A percentile compares a stretch with the other conserved stretches of the same genome.
phyloP scores from a whole-genome alignment of 129 eudicot species.

The Lonicera japonica region DNA sequence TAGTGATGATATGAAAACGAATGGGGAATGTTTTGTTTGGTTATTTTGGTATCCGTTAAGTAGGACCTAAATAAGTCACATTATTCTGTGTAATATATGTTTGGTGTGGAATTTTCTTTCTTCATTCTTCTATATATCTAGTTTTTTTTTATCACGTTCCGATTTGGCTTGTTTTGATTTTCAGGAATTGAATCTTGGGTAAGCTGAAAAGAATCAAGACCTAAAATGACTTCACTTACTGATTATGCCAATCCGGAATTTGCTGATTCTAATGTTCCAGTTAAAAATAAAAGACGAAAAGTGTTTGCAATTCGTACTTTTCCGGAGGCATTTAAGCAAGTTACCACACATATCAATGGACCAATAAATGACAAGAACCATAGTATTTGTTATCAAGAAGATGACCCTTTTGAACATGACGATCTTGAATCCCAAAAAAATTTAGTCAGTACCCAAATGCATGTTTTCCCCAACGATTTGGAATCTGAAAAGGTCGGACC shows the following conservation, averaged over 20 bases:
- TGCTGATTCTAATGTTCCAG: neutral
- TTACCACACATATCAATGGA: neutral
- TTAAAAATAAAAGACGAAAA: constrained; percentile 18
- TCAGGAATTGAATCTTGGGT: neutral
- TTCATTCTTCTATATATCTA: too few species aligned
- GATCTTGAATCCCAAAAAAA: neutral
- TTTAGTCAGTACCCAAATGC: neutral
- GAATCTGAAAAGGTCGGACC: neutral
- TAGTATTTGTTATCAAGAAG: neutral
- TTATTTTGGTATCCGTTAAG: too few species aligned
- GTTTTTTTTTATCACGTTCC: neutral
- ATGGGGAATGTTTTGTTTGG: too few species aligned
- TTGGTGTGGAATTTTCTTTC: too few species aligned
- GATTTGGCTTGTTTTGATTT: neutral
- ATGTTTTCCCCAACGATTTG: too few species aligned
- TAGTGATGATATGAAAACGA: too few species aligned
- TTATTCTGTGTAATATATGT: too few species aligned
- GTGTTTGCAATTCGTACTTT: constrained; percentile 21
- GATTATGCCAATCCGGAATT: too few species aligned
- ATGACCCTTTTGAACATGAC: neutral
- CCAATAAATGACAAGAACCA: neutral
- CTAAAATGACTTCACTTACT: too few species aligned
- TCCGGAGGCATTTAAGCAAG: constrained; percentile 15
- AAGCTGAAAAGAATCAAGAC: too few species aligned
- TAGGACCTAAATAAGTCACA: too few species aligned